These are phyloP conservation scores for Moesziomyces globuligerus DNA, from an alignment of 1,284 basidiomycete genomes.

Conservation along the genomic window DNA sequence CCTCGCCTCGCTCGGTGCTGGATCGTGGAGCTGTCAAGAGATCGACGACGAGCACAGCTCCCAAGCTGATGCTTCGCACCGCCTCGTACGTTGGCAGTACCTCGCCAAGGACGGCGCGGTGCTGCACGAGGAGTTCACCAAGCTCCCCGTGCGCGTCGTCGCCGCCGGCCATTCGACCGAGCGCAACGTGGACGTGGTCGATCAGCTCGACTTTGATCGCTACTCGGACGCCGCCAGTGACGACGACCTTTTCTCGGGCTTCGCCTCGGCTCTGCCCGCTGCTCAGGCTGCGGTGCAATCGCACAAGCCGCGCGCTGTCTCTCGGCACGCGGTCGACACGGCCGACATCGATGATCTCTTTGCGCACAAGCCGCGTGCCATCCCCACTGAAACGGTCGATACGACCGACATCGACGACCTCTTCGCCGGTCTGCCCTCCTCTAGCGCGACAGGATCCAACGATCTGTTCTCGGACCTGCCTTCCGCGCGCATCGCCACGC, in stretches of 20 bases:
- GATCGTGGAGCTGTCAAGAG: conserved; percentile 41
- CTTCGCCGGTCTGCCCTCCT: conserved; percentile 5
- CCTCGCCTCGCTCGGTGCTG: conserved; percentile 16
- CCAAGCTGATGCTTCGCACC: conserved; percentile 2
- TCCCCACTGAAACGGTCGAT: conserved; percentile 1
- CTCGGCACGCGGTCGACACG: conserved; percentile 7
- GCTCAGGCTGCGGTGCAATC: background rate
- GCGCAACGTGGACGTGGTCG: conserved; percentile 24
- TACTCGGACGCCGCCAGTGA: conserved; percentile 39
- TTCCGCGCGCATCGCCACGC: conserved; percentile 1
- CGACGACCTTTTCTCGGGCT: conserved; percentile 41
- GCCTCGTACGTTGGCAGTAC: conserved; percentile 44
- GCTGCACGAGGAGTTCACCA: conserved; percentile 45
- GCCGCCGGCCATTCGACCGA: background rate
- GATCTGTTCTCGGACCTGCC: conserved; percentile 36
- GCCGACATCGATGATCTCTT: conserved; percentile 41
- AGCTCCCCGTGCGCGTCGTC: conserved; percentile 30
- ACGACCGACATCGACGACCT: conserved; percentile 37
- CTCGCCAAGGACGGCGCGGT: conserved; percentile 38
- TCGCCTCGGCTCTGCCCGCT: conserved; percentile 14
- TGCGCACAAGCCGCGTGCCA: conserved; percentile 3
- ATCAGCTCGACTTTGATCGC: conserved; percentile 32
- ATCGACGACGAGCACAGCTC: conserved; percentile 21
- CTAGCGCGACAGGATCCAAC: conserved; percentile 3
- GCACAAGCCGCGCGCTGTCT: background rate